These are phyloP conservation scores for Penicillium angulare DNA, from an alignment of 495 filamentous ascomycete species.

Conservation along the genomic window DNA sequence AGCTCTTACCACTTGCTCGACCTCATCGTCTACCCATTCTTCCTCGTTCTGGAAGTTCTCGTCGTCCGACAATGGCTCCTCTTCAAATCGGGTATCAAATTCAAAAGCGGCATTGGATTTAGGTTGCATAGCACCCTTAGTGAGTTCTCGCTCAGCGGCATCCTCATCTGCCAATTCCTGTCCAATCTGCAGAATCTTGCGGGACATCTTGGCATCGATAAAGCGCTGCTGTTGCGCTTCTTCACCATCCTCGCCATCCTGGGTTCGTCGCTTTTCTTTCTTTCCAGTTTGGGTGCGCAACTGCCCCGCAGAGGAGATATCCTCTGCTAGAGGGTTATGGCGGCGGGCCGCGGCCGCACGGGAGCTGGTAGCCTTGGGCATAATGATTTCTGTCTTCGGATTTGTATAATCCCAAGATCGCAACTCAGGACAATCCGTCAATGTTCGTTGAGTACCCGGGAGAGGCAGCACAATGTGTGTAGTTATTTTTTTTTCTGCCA, in stretches of 20 bases:
- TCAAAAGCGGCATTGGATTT: constrained; percentile 61
- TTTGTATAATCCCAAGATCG: background rate
- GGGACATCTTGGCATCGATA: constrained; percentile 81
- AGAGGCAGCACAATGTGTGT: constrained; percentile 32
- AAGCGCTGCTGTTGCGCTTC: constrained; percentile 65
- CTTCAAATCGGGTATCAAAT: constrained; percentile 59
- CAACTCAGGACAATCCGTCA: too few species aligned
- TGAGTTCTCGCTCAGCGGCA: constrained; percentile 45
- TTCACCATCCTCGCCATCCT: constrained; percentile 56
- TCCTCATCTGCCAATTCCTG: constrained; percentile 80
- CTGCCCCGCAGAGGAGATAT: constrained; percentile 64
- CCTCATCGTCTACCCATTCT: constrained; percentile 62
- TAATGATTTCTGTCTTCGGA: constrained; percentile 16
- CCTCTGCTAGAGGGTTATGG: constrained; percentile 73
- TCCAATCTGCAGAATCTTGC: constrained; percentile 84
- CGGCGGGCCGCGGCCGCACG: constrained; percentile 45
- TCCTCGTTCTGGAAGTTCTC: constrained; percentile 55
- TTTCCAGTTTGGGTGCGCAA: constrained; percentile 53
- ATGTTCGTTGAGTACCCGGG: constrained; percentile 4
- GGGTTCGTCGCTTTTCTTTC: constrained; percentile 54
- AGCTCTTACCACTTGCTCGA: constrained; percentile 63
- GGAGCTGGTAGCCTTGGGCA: constrained; percentile 46
- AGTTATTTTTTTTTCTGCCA: constrained; percentile 41
- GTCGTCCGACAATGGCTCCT: constrained; percentile 55
- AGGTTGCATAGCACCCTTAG: constrained; percentile 19